Base-by-base conservation (phyloP, 2,329 filamentous ascomycete genomes). In the Fusarium hostae region DNA sequence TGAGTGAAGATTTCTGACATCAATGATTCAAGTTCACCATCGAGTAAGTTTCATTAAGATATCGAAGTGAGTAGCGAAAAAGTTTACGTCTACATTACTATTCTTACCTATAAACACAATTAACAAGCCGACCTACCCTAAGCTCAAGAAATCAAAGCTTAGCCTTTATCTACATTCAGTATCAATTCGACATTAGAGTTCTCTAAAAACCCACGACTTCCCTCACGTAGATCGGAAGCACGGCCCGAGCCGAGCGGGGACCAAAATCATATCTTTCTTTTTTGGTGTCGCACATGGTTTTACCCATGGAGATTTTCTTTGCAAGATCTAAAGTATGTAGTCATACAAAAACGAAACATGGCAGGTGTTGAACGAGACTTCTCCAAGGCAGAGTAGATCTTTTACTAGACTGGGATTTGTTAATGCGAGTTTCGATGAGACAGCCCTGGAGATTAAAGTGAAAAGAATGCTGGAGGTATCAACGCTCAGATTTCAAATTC, bases 231-330 rank as follows among this genome's bases (percentile, higher is more conserved):
- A 74, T 59, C 84, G 78, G 66, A 85, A 84, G 75, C 83, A 84
- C 7, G 77, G 76, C 8, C 84, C 80, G 18, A 82, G 79, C 22
- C 78, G 79, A 34, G 80, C 84, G 11, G 86, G 88, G 50, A 30
- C n/a, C 22, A n/a, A 22, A 24, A 20, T 77, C 76, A 30, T 16
- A 40, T 40, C 48, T 41, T 16, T 24, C 26, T 51, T 26, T 63
- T 28, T 34, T 30, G 13, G 34, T 28, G 18, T 28, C 16, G 22
- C 22, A 10, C 39, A 24, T 18, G n/a, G 28, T 18, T 45, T 34
- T 35, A 35, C 30, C 15, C 39, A 34, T 7, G 13, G 12, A 26
- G 18, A 11, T 12, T 30, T 41, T 16, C 9, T 32, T 30, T n/a
- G 9, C 28, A 34, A 16, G 12, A 13, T 26, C 48, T 4, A 26